Base-by-base conservation (phyloP, 306 rosid species). In the Pachyrhizus erosus region DNA sequence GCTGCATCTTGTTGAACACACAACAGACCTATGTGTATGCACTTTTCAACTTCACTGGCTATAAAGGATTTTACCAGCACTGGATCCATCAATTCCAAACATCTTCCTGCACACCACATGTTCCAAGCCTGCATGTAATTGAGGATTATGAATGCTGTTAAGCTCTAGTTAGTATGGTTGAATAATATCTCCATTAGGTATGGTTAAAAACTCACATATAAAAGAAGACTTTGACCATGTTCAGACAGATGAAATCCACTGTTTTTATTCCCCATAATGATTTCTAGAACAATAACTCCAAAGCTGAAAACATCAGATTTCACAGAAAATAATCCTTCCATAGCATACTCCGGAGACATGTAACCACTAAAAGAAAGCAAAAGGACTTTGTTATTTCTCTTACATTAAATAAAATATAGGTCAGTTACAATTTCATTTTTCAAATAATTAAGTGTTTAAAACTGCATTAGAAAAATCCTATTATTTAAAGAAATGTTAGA, bases 271-370 rank as follows among this genome's bases (percentile, higher is more conserved):
- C 88, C 88, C 18, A 73, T 74, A 15, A 86, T 79, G 60, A 89
- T 89, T 78, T 89, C 89, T 8, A 89, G 18, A 5, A 89, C 29
- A 73, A 88, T 66, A 24, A 89, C 89, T 4, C 89, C 88, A 65
- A 83, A 88, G 39, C 87, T 83, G 9, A 86, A 86, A 73, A 86
- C 86, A 74, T 83, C 91, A 1, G 87, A 88, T 45, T 88, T 88
- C 27, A 74, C 55, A 0, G 86, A 88, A 27, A 80, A 81, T 43
- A 85, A 49, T 26, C 89, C 89, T 51, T 77, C 78, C 87, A 88
- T 86, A 14, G 89, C 87, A 70, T 88, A 88, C 17, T 86, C 86
- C 6, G 91, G 89, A 60, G 91, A 76, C 89, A 90, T 88, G 40
- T 90, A 90, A 67, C 91, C 94, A 29, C 89, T 20, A 9, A 3